Base-by-base conservation (phyloP, 1,284 basidiomycete species). In the Rugosomyces carneus region DNA sequence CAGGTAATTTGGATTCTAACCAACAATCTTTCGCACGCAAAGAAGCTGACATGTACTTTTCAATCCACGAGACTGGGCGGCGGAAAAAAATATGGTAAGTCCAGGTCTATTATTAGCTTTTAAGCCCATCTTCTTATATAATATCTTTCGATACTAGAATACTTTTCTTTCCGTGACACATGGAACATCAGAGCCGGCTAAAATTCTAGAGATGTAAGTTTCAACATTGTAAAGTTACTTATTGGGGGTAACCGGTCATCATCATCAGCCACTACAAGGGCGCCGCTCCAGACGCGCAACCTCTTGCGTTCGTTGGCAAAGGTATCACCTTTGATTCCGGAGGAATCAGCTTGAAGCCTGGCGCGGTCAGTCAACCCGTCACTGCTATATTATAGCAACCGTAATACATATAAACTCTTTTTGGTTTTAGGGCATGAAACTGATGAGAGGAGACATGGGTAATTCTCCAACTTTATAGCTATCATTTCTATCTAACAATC, bases 251-350 rank as follows among this genome's bases (percentile, higher is more conserved):
- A 31, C 6, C 29, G 4, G n/a, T n/a, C n/a, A n/a, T n/a, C 8
- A n/a, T n/a, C 29, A n/a, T 31, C 13, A 89, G 85, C 50, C 83
- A 87, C 63, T 94, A 94, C 74, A 85, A 84, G 34, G 91, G 90
- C 24, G 81, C 80, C 4, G 60, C n/a, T n/a, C n/a, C 74, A 48
- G 66, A 76, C 38, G 78, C 73, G 0, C 71, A 72, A 43, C 87
- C 87, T 7, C 70, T 92, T 3, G 84, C 81, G 1, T 76, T 93
- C 48, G 89, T 94, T 35, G 92, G 92, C 37, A 94, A 94, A 57
- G 92, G 89, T 47, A 85, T 93, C 60, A 91, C 89, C 4, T 91
- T 91, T 51, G 90, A 93, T 64, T 81, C 84, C 4, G 92, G 92
- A 71, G 92, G 92, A 57, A 93, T 94, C 63, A 87, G 84, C 50